Percentiles rank a stretch among this genome's conserved stretches.
phyloP scores from a whole-genome alignment of 129 eudicot species.

The sunflower (Helianthus annuus) region HanXRQr2.0-SUNRISE NC_035437.2:163734194-163734693 shows the following conservation, averaged over 20 bases:
- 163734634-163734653: conserved; percentile 26
- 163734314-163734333: conserved; percentile 17
- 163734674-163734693: conserved; percentile 73
- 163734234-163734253: not conserved
- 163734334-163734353: not conserved
- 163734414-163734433: conserved; percentile 44
- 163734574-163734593: conserved; percentile 32
- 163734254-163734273: no score
- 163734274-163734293: not conserved
- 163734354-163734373: conserved; percentile 55
- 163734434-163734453: conserved; percentile 38
- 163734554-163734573: conserved; percentile 49
- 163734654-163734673: conserved; percentile 55
- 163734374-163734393: conserved; percentile 49
- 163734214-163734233: conserved; percentile 4
- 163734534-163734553: conserved; percentile 50
- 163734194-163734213: not conserved
- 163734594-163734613: conserved; percentile 40
- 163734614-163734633: conserved; percentile 45
- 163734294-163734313: not conserved
- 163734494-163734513: conserved; percentile 36
- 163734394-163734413: conserved; percentile 25
- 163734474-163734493: conserved; percentile 67
- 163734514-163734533: conserved; percentile 28
- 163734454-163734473: conserved; percentile 58